These are phyloP conservation scores for Pulicaria dysenterica DNA, from an alignment of 129 eudicot species.

Conservation along the genomic window DNA sequence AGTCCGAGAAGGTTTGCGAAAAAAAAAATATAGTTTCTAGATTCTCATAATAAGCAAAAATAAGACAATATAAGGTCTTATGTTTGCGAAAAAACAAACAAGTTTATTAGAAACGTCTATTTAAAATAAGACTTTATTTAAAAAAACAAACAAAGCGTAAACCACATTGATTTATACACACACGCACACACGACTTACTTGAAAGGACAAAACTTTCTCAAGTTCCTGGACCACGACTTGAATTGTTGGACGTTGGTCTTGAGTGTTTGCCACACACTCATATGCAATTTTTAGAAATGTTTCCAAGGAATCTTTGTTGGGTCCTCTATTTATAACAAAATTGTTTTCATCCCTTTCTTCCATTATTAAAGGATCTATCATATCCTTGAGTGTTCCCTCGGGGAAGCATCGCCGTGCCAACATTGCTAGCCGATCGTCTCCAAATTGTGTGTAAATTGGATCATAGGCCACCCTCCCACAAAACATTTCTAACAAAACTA, in stretches of 20 bases:
- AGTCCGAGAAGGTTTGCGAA: too few species aligned
- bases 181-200: not conserved
- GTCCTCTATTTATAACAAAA: not conserved
- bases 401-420: not conserved
- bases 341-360: not conserved
- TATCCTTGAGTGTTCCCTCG: not conserved
- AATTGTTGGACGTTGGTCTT: constrained; percentile 6
- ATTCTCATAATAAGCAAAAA: too few species aligned
- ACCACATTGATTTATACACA: too few species aligned
- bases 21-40: too few species aligned
- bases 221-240: constrained; percentile 1
- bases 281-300: not conserved
- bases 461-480: not conserved
- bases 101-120: not conserved
- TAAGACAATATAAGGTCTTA: too few species aligned
- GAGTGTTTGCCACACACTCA: not conserved
- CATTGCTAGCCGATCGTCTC: not conserved
- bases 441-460: not conserved
- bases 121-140: not conserved
- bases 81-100: too few species aligned
- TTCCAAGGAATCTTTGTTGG: not conserved
- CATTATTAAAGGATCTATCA: not conserved
- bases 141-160: not conserved
- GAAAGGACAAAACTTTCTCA: not conserved
- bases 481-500: not conserved